Percentiles rank a stretch among this genome's conserved stretches.
Conservation (phyloP, 202 grass and related monocot species). For the Miscanthus sacchariflorus region DNA sequence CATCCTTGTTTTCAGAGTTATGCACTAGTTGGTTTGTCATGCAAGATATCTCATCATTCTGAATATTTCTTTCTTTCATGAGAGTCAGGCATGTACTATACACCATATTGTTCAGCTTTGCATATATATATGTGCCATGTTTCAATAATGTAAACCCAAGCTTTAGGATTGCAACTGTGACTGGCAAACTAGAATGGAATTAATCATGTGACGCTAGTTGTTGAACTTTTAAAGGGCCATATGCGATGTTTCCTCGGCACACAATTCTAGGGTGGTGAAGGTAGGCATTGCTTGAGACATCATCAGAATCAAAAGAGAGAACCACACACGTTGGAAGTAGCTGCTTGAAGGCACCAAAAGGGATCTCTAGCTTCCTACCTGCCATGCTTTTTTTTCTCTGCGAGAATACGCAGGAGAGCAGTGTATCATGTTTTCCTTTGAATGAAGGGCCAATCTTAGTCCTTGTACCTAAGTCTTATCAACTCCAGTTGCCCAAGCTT, state of each 20-base stretch:
- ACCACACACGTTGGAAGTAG: slow-evolving; percentile 40
- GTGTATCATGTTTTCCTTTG: slow-evolving; percentile 34
- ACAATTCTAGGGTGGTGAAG: slow-evolving; percentile 38
- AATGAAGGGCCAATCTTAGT: neutral
- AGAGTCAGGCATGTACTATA: neutral
- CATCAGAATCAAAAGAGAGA: slow-evolving; percentile 38
- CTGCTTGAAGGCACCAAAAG: slow-evolving; percentile 49
- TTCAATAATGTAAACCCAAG: slow-evolving; percentile 39
- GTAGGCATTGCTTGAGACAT: slow-evolving; percentile 39
- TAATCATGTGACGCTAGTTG: slow-evolving; percentile 26
- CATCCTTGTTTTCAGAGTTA: slow-evolving; percentile 52
- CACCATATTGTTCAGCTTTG: neutral
- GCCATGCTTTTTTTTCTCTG: neutral
- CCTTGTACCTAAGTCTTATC: neutral
- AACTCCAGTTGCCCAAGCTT: neutral
- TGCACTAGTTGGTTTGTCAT: slow-evolving; percentile 8
- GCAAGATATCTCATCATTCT: neutral
- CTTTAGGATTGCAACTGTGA: slow-evolving; percentile 13
- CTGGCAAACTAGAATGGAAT: slow-evolving; percentile 34
- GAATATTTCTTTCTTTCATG: slow-evolving; percentile 21
- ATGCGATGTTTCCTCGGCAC: slow-evolving; percentile 13
- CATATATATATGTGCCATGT: slow-evolving; percentile 22
- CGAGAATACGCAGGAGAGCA: neutral
- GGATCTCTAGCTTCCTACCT: slow-evolving; percentile 48
- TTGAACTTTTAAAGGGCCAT: slow-evolving; percentile 16